Evolutionary conservation across 768 basidiomycete species (phyloP), one percentile per base, ranked within the genome.

Genomic region (Gelatoporia subvermispora): DNA sequence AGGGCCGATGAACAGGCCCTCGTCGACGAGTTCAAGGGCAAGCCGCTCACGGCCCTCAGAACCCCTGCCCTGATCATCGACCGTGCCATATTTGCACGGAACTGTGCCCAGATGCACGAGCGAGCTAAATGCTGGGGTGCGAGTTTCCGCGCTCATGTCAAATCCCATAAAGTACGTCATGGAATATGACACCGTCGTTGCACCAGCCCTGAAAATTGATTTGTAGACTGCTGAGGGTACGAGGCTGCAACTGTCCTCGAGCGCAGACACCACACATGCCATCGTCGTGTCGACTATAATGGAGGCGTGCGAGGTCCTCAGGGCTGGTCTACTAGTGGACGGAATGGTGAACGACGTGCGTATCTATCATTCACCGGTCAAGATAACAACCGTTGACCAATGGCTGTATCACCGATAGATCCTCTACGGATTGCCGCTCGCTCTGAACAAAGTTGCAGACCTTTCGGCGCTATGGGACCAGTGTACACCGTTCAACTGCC

Each of bases 61-160:
- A 92, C 90, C 0, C 90, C 90, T 16, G 88, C 87, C 1, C 66
- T 90, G 53, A 70, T 93, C 51, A 79, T 93, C 53, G 88, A 93
- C 67, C 78, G 85, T 21, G 73, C 76, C 8, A 53, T 81, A 8
- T 92, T 93, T 64, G 78, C 78, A 31, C 65, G 73, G 24, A 93
- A 93, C 62, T 92, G 88, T 63, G 75, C 75, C 10, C 68, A 64
- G 49, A 90, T 93, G 84, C 84, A 86, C 54, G 63, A 70, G 42
- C 81, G 78, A 36, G 79, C 86, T 13, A 72, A 72, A 47, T 71
- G 73, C 22, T 85, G 84, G 76, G 82, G 82, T 2, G 82, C 86
- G 15, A 70, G 60, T 8, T 93, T 93, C 64, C 73, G 91, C 41
- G 87, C 84, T 3, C 92, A 93, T 65, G 74, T 93, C 45, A 94